Evolutionary conservation across 2,329 filamentous ascomycete species (phyloP).

Genomic region (Fusarium burgessii): DNA sequence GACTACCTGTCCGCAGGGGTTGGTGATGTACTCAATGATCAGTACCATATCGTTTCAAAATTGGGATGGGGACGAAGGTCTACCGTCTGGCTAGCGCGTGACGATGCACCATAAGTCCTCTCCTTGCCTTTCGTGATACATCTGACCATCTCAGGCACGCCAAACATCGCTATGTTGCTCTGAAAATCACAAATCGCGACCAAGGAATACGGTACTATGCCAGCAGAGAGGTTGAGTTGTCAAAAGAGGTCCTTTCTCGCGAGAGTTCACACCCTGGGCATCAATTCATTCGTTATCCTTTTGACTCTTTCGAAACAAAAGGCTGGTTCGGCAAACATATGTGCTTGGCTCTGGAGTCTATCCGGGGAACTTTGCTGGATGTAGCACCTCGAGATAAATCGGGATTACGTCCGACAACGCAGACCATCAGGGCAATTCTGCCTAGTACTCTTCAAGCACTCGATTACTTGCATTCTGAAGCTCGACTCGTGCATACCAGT

Average conservation of each 20-base stretch:
- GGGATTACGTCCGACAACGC: too few species aligned
- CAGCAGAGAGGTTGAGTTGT: conserved; percentile 44
- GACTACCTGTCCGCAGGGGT: conserved; percentile 50
- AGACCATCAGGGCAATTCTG: too few species aligned
- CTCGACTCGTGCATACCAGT: too few species aligned
- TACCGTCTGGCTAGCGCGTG: conserved; percentile 55
- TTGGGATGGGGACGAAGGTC: conserved; percentile 55
- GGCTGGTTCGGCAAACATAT: too few species aligned
- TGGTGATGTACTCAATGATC: conserved; percentile 49
- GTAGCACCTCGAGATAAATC: too few species aligned
- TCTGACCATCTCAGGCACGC: background rate
- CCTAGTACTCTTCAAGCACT: too few species aligned
- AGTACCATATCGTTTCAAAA: conserved; percentile 54
- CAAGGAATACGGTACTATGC: conserved; percentile 38
- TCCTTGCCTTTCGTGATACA: background rate
- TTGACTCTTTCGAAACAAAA: conserved; percentile 41
- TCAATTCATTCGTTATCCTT: conserved; percentile 34
- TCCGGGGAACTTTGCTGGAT: too few species aligned
- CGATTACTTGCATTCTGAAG: too few species aligned
- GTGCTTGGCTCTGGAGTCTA: too few species aligned
- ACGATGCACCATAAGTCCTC: conserved; percentile 41
- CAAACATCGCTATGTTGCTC: conserved; percentile 35
- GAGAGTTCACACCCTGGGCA: conserved; percentile 40
- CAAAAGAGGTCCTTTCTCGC: conserved; percentile 38
- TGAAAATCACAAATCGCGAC: conserved; percentile 47